These are phyloP conservation scores for Lichtheimia corymbifera DNA, from an alignment of 371 early-diverging fungal species.

Conservation along the genomic window DNA sequence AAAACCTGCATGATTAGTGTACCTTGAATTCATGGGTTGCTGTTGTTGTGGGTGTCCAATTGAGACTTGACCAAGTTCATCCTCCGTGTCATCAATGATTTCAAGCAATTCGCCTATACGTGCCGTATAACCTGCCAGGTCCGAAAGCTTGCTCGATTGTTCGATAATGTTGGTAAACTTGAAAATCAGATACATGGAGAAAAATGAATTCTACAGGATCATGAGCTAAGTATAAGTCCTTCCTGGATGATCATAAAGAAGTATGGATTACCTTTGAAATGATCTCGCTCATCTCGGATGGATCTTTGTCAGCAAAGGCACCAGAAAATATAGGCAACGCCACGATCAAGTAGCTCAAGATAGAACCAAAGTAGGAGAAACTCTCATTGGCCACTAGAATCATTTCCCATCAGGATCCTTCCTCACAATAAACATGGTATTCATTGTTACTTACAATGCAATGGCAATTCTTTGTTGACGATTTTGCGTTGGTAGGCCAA, in stretches of 20 bases:
- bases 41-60: conserved; percentile 34
- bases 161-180: conserved; percentile 77
- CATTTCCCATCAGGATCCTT: not conserved
- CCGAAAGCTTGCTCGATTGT: conserved; percentile 65
- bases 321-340: conserved; percentile 84
- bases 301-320: conserved; percentile 65
- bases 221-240: not conserved
- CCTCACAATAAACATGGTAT: not conserved
- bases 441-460: conserved; percentile 53
- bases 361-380: conserved; percentile 79
- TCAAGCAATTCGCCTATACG: conserved; percentile 87
- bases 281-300: conserved; percentile 69
- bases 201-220: conserved; percentile 60
- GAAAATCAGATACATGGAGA: conserved; percentile 77
- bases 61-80: conserved; percentile 45
- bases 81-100: conserved; percentile 53
- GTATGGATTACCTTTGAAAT: conserved; percentile 63
- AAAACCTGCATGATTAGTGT: not conserved
- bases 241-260: not conserved
- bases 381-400: conserved; percentile 60
- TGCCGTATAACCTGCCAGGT: conserved; percentile 83
- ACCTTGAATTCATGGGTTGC: not conserved
- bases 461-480: conserved; percentile 59
- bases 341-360: conserved; percentile 82
- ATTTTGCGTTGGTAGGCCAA: conserved; percentile 60